Evolutionary conservation across 176 grass and related monocot genomes (phyloP).

Genomic region (Aegilops tauschii): DNA sequence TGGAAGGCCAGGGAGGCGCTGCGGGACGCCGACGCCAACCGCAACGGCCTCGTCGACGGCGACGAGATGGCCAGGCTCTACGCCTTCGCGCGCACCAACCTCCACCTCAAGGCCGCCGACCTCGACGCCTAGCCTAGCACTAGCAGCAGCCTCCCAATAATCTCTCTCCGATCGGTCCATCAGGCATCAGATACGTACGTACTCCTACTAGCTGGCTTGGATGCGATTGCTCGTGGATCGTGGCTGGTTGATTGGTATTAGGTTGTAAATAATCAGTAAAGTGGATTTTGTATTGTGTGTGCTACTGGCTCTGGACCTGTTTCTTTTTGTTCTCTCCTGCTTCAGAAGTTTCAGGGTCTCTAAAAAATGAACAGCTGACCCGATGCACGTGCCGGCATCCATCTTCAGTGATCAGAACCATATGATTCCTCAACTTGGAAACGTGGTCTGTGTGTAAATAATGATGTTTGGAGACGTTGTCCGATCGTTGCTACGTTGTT

Average conservation of each 20-base stretch:
- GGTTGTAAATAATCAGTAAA: not conserved
- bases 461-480: not conserved
- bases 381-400: not conserved
- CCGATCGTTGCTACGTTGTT: not conserved
- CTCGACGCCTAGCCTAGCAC: not conserved
- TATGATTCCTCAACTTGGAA: not conserved
- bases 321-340: not conserved
- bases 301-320: not conserved
- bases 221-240: not conserved
- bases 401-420: not conserved
- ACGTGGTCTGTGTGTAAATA: not conserved
- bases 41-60: slow-evolving; percentile 48
- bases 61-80: slow-evolving; percentile 54
- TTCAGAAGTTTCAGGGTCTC: not conserved
- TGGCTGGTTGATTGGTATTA: not conserved
- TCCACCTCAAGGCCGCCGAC: slow-evolving; percentile 62
- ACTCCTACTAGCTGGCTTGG: not conserved
- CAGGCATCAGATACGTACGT: not conserved
- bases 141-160: not conserved
- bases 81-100: slow-evolving; percentile 57
- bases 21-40: slow-evolving; percentile 54
- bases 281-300: not conserved
- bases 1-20: slow-evolving; percentile 68
- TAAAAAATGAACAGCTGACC: not conserved
- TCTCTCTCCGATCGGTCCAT: not conserved